phyloP scores from a whole-genome alignment of 805 yeast genomes.

The Tetrapisispora fleetii region DNA sequence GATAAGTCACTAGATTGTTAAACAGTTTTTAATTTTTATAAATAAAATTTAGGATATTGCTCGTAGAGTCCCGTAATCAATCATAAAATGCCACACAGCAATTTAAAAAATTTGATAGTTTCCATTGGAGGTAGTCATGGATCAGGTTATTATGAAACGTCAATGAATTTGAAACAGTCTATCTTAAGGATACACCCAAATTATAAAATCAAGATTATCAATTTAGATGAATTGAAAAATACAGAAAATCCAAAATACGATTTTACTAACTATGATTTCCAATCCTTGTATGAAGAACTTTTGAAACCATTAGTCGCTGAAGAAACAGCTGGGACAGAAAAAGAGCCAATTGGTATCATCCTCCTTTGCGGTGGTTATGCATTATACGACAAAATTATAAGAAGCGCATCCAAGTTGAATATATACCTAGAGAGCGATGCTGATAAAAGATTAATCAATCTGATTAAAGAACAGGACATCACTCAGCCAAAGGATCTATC shows the following conservation, averaged over 20 bases:
- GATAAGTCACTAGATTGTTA: too few relatives aligned
- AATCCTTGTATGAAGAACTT: conserved; percentile 14
- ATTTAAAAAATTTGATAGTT: conserved; percentile 6
- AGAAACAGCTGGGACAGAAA: conserved; percentile 7
- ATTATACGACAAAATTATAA: conserved; percentile 48
- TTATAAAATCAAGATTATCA: conserved; percentile 29
- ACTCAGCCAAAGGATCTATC: conserved; percentile 13
- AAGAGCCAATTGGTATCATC: conserved; percentile 22
- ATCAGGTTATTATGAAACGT: conserved; percentile 25
- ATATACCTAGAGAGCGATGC: conserved; percentile 78
- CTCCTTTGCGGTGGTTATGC: conserved; percentile 77
- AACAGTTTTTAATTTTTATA: too few relatives aligned
- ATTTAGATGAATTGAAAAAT: conserved; percentile 31
- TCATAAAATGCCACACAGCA: not conserved
- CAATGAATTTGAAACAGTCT: conserved; percentile 31
- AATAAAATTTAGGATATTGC: too few relatives aligned
- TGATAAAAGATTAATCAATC: conserved; percentile 72
- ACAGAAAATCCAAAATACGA: conserved; percentile 12
- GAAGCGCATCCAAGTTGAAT: conserved; percentile 49
- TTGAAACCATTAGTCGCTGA: conserved; percentile 3
- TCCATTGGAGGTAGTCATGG: conserved; percentile 28
- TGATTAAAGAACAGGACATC: conserved; percentile 37
- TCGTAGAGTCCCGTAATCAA: too few relatives aligned
- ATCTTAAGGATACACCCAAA: conserved; percentile 16
- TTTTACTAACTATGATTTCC: conserved; percentile 30